Conservation (phyloP, 371 early-diverging fungal species). For the Mucor lusitanicus region DNA sequence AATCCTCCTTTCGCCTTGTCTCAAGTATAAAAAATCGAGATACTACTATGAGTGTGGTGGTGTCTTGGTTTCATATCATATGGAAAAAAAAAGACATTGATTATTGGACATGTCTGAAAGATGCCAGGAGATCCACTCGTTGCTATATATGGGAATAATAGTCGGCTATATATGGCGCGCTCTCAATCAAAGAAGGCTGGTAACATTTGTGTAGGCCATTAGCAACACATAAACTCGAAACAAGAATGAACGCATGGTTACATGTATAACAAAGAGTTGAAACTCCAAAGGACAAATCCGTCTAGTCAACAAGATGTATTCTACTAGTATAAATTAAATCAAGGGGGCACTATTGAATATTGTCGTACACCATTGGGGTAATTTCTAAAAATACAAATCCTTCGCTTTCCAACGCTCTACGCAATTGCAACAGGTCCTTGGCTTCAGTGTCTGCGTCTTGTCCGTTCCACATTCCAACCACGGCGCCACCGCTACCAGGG, state of each 20-base stretch:
- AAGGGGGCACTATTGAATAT: not conserved
- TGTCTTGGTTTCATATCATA: not conserved
- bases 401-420: constrained; percentile 45
- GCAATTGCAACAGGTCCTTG: constrained; percentile 31
- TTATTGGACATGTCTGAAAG: not conserved
- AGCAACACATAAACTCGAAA: too few relatives aligned
- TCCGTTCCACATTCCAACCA: constrained; percentile 53
- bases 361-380: constrained; percentile 16
- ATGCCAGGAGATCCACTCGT: not conserved
- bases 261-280: not conserved
- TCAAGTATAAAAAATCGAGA: too few relatives aligned
- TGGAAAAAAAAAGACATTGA: not conserved
- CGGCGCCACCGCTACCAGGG: constrained; percentile 57
- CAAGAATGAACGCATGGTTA: too few relatives aligned
- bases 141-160: not conserved
- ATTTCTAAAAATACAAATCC: constrained; percentile 49
- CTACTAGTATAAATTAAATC: too few relatives aligned
- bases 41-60: too few relatives aligned
- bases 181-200: too few relatives aligned
- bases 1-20: too few relatives aligned
- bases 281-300: too few relatives aligned
- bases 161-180: too few relatives aligned
- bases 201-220: too few relatives aligned
- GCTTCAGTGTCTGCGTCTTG: constrained; percentile 8
- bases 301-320: too few relatives aligned